phyloP scores from a whole-genome alignment of 768 basidiomycete species.

The Macrolepiota fuliginosa region DNA sequence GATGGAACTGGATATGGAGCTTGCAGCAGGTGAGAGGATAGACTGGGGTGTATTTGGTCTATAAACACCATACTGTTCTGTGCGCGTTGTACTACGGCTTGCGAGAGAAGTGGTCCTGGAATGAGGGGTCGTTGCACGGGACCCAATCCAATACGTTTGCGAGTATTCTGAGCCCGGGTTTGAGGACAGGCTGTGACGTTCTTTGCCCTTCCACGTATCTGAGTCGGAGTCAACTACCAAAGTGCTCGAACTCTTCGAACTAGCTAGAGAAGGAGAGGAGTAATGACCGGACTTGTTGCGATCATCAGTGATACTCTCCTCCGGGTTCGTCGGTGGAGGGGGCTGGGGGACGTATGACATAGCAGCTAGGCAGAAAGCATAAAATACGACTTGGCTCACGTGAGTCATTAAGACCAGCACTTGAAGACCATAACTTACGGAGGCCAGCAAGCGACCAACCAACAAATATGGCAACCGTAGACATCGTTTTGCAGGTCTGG shows the following conservation, averaged over 20 bases:
- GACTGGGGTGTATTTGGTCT: conserved; percentile 14
- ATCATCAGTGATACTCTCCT: conserved; percentile 15
- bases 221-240: background rate
- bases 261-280: background rate
- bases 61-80: conserved; percentile 4
- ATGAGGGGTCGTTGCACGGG: background rate
- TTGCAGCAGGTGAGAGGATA: conserved; percentile 11
- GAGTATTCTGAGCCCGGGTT: conserved; percentile 21
- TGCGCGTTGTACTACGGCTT: conserved; percentile 1
- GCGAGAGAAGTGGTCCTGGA: conserved; percentile 7
- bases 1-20: conserved; percentile 6
- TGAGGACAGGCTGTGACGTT: conserved; percentile 19
- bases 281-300: background rate
- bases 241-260: background rate
- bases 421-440: conserved; percentile 24
- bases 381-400: conserved; percentile 23
- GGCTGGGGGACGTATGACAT: conserved; percentile 29
- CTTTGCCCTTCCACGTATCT: conserved; percentile 17
- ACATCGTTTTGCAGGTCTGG: conserved; percentile 28
- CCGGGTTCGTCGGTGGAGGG: conserved; percentile 21
- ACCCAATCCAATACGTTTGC: conserved; percentile 17
- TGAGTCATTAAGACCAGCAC: background rate
- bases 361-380: conserved; percentile 24
- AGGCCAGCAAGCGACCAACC: conserved; percentile 31
- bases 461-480: conserved; percentile 25